Evolutionary conservation across 306 rosid genomes (phyloP), one percentile per base, ranked within the genome.

Genomic region (Ziziphus jujuba): DNA sequence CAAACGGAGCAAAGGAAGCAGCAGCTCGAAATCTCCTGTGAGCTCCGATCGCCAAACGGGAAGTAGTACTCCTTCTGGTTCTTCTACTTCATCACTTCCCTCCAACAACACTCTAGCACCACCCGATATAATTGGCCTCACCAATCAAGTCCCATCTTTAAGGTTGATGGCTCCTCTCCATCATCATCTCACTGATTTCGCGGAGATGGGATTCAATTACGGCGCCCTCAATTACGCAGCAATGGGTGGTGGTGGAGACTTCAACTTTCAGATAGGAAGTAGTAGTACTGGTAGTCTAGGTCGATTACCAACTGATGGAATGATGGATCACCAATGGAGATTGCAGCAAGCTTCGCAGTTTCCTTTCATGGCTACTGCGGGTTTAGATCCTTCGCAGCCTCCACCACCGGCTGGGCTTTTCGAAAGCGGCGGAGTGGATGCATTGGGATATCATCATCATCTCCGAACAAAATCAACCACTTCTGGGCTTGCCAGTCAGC

Each of bases 191-290:
- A 50, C 82, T 2, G 86, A 86, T 45, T 65, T 75, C 50, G 43
- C 69, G 6, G 91, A 87, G 6, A 80, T 85, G 40, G 83, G 87
- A 23, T 47, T 84, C 58, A 89, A 77, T 80, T 92, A 85, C 68
- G 87, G 87, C n/a, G n/a, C n/a, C n/a, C 19, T 79, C 35, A 76
- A 40, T 71, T 82, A 80, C 56, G 31, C 76, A 24, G 80, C 77
- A 80, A 56, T 82, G 81, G 87, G 81, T 9, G 88, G 87, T 40
- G 50, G 64, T 2, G 85, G 85, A 3, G 96, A 89, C 78, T 75
- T 84, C 67, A 83, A 65, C 59, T 89, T 84, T 52, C 87, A 89
- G 14, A 65, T 89, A 13, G 96, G 92, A 65, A 72, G n/a, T n/a
- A n/a, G n/a, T n/a, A n/a, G n/a, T n/a, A n/a, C n/a, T n/a, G n/a